A percentile compares a stretch with the other conserved stretches of the same genome.
These are phyloP conservation scores for Populus tremula DNA, from an alignment of 345 rosid species.

Conservation along the genomic window DNA sequence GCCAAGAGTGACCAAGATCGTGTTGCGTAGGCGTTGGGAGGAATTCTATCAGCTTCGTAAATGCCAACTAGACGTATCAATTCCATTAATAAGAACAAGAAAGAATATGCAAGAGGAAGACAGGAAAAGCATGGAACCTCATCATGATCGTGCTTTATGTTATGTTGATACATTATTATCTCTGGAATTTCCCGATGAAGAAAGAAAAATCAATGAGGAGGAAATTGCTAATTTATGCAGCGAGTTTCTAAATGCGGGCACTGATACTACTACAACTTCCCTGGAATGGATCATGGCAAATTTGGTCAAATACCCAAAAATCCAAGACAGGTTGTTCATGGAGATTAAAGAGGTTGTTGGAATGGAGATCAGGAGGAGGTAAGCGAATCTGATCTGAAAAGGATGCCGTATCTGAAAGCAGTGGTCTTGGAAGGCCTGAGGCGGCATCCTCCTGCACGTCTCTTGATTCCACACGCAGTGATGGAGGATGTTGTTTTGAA, in stretches of 20 bases:
- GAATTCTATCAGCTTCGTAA: background rate
- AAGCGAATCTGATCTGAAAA: background rate
- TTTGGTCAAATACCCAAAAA: background rate
- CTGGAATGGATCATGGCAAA: conserved; percentile 3
- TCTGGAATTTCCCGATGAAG: background rate
- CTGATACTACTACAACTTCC: background rate
- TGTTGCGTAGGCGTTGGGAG: conserved; percentile 6
- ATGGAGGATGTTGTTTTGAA: background rate
- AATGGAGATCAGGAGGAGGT: background rate
- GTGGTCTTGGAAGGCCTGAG: background rate
- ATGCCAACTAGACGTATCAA: background rate
- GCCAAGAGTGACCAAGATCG: conserved; percentile 4
- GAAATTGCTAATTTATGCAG: background rate
- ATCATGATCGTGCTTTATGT: background rate
- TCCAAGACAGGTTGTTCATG: background rate
- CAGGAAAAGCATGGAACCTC: background rate
- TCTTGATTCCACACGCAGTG: background rate
- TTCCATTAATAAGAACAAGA: background rate
- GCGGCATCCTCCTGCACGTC: background rate
- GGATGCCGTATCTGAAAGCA: background rate
- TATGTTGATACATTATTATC: background rate
- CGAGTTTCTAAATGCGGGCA: background rate
- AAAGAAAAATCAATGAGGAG: background rate
- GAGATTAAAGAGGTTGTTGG: background rate
- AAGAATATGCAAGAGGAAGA: background rate